These are phyloP conservation scores for Ceratocystis diversiconidia DNA, from an alignment of 2,329 filamentous ascomycete genomes.

Conservation along the genomic window DNA sequence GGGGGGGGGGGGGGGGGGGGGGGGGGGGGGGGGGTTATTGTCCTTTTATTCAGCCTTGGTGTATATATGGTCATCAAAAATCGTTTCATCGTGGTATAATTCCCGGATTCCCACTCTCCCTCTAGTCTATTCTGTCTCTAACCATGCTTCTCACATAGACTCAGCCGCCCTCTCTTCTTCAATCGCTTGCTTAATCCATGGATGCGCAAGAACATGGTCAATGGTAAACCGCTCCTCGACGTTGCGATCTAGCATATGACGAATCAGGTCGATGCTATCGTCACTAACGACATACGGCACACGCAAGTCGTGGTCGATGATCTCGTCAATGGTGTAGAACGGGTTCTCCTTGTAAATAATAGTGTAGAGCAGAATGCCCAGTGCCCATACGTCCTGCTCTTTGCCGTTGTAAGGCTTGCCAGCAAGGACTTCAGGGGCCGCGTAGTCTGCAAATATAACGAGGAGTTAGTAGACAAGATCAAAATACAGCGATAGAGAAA, in stretches of 20 bases:
- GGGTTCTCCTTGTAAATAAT: slow-evolving; percentile 99
- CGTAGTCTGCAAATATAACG: slow-evolving; percentile 56
- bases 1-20: too few relatives aligned
- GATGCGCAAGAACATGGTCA: slow-evolving; percentile 70
- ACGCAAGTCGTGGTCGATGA: slow-evolving; percentile 89
- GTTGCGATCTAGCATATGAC: slow-evolving; percentile 83
- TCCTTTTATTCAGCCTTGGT: background rate
- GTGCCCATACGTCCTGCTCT: slow-evolving; percentile 95
- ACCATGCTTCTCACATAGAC: background rate
- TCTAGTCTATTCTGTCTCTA: background rate
- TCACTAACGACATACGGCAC: slow-evolving; percentile 83
- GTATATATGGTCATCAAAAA: slow-evolving; percentile 3
- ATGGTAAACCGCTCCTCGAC: slow-evolving; percentile 75
- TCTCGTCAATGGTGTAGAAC: slow-evolving; percentile 97
- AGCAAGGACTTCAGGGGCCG: slow-evolving; percentile 90
- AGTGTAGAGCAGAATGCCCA: slow-evolving; percentile 93
- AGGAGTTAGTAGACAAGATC: background rate
- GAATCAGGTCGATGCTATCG: slow-evolving; percentile 81
- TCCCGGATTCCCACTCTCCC: background rate
- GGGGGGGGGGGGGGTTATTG: background rate
- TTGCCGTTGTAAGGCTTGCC: slow-evolving; percentile 86
- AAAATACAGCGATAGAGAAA: background rate
- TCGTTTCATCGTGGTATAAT: slow-evolving; percentile 5
- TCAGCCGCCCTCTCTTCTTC: slow-evolving; percentile 13
- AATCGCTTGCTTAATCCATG: slow-evolving; percentile 47